Conservation (phyloP, 176 grass and related monocot genomes). For the Aegilops speltoides region DNA sequence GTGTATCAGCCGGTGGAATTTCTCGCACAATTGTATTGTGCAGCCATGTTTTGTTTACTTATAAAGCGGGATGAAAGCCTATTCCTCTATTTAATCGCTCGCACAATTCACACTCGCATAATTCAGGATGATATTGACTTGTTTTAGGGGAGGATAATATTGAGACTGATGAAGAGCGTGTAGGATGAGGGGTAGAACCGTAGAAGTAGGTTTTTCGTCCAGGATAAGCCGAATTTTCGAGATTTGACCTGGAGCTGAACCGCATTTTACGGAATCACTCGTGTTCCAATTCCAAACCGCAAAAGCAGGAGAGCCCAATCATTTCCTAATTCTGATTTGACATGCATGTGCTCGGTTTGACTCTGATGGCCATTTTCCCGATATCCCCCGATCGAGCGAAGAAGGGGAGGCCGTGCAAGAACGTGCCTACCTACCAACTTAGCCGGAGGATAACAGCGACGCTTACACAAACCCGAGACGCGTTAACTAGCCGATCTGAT, state of each 20-base stretch:
- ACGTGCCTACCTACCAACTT: neutral
- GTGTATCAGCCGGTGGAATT: no score
- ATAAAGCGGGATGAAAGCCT: no score
- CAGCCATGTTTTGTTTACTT: no score
- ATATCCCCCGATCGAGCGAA: neutral
- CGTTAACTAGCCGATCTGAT: neutral
- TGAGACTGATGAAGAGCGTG: no score
- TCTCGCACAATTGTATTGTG: no score
- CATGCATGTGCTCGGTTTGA: conserved; percentile 13
- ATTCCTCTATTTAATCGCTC: no score
- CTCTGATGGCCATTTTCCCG: neutral
- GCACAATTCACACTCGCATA: no score
- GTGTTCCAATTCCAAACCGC: neutral
- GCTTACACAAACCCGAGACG: neutral
- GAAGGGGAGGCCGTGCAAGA: neutral
- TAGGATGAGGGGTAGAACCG: no score
- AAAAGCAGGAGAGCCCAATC: neutral
- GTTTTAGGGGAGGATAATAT: no score
- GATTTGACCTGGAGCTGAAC: neutral
- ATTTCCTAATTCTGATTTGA: neutral
- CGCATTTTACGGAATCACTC: neutral
- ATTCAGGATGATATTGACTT: no score
- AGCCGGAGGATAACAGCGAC: neutral
- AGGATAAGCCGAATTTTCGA: no score
- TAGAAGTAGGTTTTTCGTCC: no score